These are phyloP conservation scores for Cardiospermum halicacabum DNA, from an alignment of 345 rosid genomes.

Conservation along the genomic window DNA sequence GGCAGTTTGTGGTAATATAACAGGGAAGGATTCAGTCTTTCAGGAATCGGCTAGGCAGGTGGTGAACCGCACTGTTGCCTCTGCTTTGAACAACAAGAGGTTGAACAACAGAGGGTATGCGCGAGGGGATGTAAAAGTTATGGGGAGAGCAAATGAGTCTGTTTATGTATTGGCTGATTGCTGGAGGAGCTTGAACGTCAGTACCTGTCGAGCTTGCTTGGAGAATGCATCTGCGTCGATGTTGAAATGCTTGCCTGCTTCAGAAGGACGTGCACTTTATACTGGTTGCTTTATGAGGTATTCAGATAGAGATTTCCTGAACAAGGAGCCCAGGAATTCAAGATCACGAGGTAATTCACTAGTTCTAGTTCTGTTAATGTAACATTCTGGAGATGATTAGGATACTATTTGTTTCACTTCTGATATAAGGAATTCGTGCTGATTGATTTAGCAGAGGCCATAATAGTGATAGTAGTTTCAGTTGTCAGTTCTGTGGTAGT, in stretches of 20 bases:
- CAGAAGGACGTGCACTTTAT: conserved; percentile 78
- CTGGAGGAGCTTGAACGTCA: conserved; percentile 67
- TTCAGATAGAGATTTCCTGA: conserved; percentile 76
- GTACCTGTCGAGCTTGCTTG: conserved; percentile 64
- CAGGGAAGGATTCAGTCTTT: conserved; percentile 37
- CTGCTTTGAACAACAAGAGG: conserved; percentile 42
- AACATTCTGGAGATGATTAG: background rate
- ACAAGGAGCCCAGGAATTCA: conserved; percentile 38
- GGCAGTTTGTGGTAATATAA: conserved; percentile 59
- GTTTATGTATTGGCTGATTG: conserved; percentile 75
- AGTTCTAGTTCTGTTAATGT: background rate
- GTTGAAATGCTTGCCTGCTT: conserved; percentile 68
- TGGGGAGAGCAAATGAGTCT: conserved; percentile 35
- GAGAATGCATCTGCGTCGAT: conserved; percentile 61
- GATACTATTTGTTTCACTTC: background rate
- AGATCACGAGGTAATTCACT: conserved; percentile 70
- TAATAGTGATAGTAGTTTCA: conserved; percentile 61
- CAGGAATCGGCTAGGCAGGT: conserved; percentile 45
- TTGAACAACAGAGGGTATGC: conserved; percentile 54
- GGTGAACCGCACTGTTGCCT: conserved; percentile 32
- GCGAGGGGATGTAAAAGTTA: conserved; percentile 27
- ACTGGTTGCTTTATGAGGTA: conserved; percentile 91
- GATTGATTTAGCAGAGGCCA: conserved; percentile 43
- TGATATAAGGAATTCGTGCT: conserved; percentile 7
- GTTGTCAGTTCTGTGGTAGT: conserved; percentile 62